Evolutionary conservation across 140 eudicot genomes (phyloP).

Genomic region (Senecio squalidus): DNA sequence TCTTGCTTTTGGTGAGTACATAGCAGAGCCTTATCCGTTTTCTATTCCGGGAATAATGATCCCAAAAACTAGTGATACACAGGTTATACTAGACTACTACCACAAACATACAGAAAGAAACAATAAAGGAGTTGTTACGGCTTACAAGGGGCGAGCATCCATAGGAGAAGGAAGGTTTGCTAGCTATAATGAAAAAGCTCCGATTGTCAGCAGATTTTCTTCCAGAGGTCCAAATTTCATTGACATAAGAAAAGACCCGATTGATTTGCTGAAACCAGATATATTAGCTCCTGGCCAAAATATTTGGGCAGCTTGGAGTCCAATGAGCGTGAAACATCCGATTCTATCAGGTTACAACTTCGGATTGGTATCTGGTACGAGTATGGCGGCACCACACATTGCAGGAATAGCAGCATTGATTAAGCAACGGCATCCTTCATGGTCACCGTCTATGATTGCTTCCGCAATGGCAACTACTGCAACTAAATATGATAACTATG

Average conservation of each 20-base stretch:
- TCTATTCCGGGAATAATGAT: constrained; percentile 81
- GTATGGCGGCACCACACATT: constrained; percentile 97
- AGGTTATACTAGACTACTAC: constrained; percentile 60
- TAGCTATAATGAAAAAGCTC: constrained; percentile 46
- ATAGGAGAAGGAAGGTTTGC: constrained; percentile 83
- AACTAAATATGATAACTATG: constrained; percentile 50
- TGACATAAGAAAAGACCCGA: constrained; percentile 41
- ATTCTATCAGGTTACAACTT: constrained; percentile 59
- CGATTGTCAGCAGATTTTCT: constrained; percentile 80
- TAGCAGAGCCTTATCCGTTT: constrained; percentile 82
- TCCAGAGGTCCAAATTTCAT: constrained; percentile 85
- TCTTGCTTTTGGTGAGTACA: constrained; percentile 70
- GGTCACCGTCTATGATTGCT: constrained; percentile 94
- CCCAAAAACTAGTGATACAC: constrained; percentile 64
- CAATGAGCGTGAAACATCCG: constrained; percentile 61
- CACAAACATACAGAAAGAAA: constrained; percentile 58
- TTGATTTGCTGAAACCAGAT: constrained; percentile 86
- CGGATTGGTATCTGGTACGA: constrained; percentile 81
- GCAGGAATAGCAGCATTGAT: constrained; percentile 94
- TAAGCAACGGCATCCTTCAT: constrained; percentile 68
- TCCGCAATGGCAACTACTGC: constrained; percentile 96
- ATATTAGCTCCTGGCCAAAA: constrained; percentile 88
- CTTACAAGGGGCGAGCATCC: constrained; percentile 59
- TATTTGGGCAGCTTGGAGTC: constrained; percentile 99
- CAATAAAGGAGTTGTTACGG: constrained; percentile 34